phyloP scores from a whole-genome alignment of 208 protist genomes.

The Trypanosoma platydactyli region DNA sequence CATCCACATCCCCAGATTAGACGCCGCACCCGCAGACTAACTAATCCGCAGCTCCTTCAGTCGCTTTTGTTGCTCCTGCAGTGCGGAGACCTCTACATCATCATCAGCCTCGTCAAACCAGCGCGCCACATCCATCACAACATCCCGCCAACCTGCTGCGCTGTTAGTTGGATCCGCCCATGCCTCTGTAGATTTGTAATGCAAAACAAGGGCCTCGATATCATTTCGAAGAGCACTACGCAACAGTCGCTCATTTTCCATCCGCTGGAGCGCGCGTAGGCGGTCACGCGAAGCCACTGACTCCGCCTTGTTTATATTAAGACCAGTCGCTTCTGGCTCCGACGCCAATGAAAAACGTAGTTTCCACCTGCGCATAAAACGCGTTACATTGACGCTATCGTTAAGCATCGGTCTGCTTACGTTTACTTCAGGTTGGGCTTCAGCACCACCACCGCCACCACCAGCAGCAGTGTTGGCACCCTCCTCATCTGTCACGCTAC shows the following conservation, averaged over 20 bases:
- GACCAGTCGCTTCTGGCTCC: not conserved
- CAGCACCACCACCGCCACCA: not conserved
- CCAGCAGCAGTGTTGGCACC: not conserved
- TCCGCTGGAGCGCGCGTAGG: slow-evolving; percentile 41
- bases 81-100: slow-evolving; percentile 14
- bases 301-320: slow-evolving; percentile 46
- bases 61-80: slow-evolving; percentile 22
- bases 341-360: not conserved
- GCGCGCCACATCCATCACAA: slow-evolving; percentile 34
- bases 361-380: slow-evolving; percentile 18
- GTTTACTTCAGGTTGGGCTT: not conserved
- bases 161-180: slow-evolving; percentile 30
- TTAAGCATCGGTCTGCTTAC: not conserved
- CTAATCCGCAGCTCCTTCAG: slow-evolving; percentile 37
- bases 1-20: not conserved
- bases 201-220: slow-evolving; percentile 54
- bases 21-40: not conserved
- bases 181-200: slow-evolving; percentile 41
- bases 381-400: not conserved
- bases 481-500: not conserved
- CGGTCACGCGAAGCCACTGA: slow-evolving; percentile 28
- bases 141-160: slow-evolving; percentile 32
- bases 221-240: slow-evolving; percentile 66
- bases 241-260: slow-evolving; percentile 47
- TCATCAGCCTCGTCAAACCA: slow-evolving; percentile 47